A percentile compares a stretch with the other conserved stretches of the same genome.
Conservation (phyloP, 441 rosid species). For the Gossypium armourianum region DNA sequence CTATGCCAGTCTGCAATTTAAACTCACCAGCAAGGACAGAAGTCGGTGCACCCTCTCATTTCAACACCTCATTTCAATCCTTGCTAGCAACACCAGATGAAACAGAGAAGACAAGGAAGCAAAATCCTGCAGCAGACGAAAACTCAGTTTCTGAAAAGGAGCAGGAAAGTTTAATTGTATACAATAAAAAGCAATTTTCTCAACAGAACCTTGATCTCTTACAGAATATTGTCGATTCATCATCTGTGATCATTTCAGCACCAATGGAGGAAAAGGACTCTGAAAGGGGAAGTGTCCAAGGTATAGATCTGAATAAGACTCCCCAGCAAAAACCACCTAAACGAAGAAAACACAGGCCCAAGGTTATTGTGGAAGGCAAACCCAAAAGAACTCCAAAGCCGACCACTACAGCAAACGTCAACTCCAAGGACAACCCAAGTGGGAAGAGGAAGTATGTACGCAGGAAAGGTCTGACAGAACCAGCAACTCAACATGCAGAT, state of each 20-base stretch:
- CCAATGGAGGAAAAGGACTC: slow-evolving; percentile 27
- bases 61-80: slow-evolving; percentile 24
- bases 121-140: slow-evolving; percentile 14
- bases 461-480: slow-evolving; percentile 34
- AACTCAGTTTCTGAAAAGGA: slow-evolving; percentile 25
- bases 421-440: slow-evolving; percentile 25
- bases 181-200: slow-evolving; percentile 20
- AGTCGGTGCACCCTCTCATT: slow-evolving; percentile 26
- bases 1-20: slow-evolving; percentile 29
- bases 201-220: slow-evolving; percentile 23
- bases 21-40: slow-evolving; percentile 41
- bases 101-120: slow-evolving; percentile 18
- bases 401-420: slow-evolving; percentile 24
- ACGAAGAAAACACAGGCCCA: slow-evolving; percentile 76
- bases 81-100: slow-evolving; percentile 30
- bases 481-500: slow-evolving; percentile 31
- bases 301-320: slow-evolving; percentile 61
- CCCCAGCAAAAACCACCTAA: slow-evolving; percentile 59
- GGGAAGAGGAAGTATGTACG: slow-evolving; percentile 58
- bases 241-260: slow-evolving; percentile 31
- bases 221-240: slow-evolving; percentile 35
- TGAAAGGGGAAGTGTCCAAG: slow-evolving; percentile 23
- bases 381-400: slow-evolving; percentile 41
- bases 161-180: slow-evolving; percentile 19
- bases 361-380: slow-evolving; percentile 61